Percentiles rank a stretch among this genome's conserved stretches.
Conservation (phyloP, 2,329 filamentous ascomycete species). For the Fusarium sororula region DNA sequence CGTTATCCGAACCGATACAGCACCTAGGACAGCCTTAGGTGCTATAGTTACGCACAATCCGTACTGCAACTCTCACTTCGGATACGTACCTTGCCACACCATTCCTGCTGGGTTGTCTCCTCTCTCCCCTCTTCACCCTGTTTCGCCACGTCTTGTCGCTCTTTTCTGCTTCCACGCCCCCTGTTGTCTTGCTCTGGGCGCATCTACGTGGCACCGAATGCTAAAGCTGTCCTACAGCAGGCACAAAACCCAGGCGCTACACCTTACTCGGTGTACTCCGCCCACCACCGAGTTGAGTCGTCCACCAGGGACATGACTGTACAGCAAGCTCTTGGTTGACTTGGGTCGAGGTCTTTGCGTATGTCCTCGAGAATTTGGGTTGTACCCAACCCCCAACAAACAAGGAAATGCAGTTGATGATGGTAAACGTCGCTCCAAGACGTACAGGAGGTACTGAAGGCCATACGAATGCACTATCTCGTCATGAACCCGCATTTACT, state of each 20-base stretch:
- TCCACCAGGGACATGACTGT: not conserved
- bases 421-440: not conserved
- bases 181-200: slow-evolving; percentile 8
- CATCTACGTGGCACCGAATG: slow-evolving; percentile 23
- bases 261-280: slow-evolving; percentile 14
- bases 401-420: not conserved
- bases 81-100: slow-evolving; percentile 30
- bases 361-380: not conserved
- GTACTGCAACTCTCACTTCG: not conserved
- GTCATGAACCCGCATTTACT: slow-evolving; percentile 26
- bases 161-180: slow-evolving; percentile 22
- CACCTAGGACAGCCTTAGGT: not conserved
- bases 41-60: not conserved
- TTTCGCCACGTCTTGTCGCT: slow-evolving; percentile 23
- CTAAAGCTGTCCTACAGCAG: slow-evolving; percentile 11
- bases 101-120: slow-evolving; percentile 31
- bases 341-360: slow-evolving; percentile 4
- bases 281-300: not conserved
- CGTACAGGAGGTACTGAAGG: not conserved
- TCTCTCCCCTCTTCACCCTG: slow-evolving; percentile 32
- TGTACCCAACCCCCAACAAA: not conserved
- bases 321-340: slow-evolving; percentile 1
- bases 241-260: not conserved
- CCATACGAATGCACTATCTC: slow-evolving; percentile 21
- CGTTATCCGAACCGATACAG: slow-evolving; percentile 6